Evolutionary conservation across 2,329 filamentous ascomycete genomes (phyloP), one percentile per base, ranked within the genome.

Genomic region (Ilyonectria sp.): DNA sequence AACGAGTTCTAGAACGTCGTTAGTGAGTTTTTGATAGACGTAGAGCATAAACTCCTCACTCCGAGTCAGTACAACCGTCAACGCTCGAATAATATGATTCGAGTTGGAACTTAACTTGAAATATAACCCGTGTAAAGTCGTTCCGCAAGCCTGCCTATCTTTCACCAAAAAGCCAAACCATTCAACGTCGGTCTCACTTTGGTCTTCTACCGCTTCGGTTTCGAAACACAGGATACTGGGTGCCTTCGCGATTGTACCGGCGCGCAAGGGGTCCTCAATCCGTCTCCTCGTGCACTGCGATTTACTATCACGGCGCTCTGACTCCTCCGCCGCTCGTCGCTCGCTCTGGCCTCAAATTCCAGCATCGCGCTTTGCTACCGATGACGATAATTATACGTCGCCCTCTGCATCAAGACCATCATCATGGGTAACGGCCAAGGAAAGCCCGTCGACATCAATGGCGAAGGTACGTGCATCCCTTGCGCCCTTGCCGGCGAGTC

Each of bases 361-460:
- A 75, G 73, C 73, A 75, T 75, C 73, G 73, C 72, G 71, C 67
- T 75, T 75, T 75, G 73, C 66, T 74, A 70, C 35, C 35, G 52
- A 64, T 71, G 67, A 72, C 73, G 73, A 75, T 75, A 75, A 74
- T 67, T 79, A 75, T 72, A 72, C 63, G 63, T 73, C 66, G 70
- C 71, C 77, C 69, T 71, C 65, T 67, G 60, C 65, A 74, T 72
- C 72, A 64, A 72, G 71, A 65, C 64, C 69, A 61, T 67, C 71
- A 75, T 71, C 65, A 98, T 98, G 95, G 95, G 95, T 81, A 98
- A 98, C 85, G 93, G 92, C 80, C 94, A 95, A 83, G 95, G 95
- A 83, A 98, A 98, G 83, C 94, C 93, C 82, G 90, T 97, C 85
- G 92, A 94, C 81, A 91, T 95, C 84, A 93, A 92, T 84, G 95